A percentile compares a stretch with the other conserved stretches of the same genome.
phyloP scores from a whole-genome alignment of 2,329 filamentous ascomycete genomes.

The Trichoderma citrinoviride region DNA sequence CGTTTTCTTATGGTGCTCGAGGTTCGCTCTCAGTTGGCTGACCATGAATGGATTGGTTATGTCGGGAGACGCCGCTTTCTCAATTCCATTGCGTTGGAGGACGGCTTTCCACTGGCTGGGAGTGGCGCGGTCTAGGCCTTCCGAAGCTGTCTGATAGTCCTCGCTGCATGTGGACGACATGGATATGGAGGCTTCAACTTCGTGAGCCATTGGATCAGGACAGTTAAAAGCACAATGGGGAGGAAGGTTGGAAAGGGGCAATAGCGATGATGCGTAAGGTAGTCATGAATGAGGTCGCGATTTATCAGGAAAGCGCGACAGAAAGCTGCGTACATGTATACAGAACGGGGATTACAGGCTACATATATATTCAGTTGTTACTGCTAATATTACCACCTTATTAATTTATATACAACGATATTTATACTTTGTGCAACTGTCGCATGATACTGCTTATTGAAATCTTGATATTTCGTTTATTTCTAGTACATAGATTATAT shows the following conservation, averaged over 20 bases:
- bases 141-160: background rate
- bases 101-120: background rate
- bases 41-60: background rate
- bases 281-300: background rate
- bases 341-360: too few relatives aligned
- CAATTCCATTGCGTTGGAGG: background rate
- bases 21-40: background rate
- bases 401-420: too few relatives aligned
- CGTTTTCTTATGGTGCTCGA: background rate
- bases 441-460: too few relatives aligned
- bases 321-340: too few relatives aligned
- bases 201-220: background rate
- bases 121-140: background rate
- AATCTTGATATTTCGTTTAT: too few relatives aligned
- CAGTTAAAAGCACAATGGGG: background rate
- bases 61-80: background rate
- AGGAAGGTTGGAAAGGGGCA: background rate
- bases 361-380: too few relatives aligned
- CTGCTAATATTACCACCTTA: too few relatives aligned
- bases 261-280: background rate
- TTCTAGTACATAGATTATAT: too few relatives aligned
- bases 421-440: too few relatives aligned
- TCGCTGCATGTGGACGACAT: background rate
- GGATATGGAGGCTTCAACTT: background rate
- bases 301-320: background rate